Evolutionary conservation across 2,329 filamentous ascomycete species (phyloP), one percentile per base, ranked within the genome.

Genomic region (Botryosphaeria dothidea): DNA sequence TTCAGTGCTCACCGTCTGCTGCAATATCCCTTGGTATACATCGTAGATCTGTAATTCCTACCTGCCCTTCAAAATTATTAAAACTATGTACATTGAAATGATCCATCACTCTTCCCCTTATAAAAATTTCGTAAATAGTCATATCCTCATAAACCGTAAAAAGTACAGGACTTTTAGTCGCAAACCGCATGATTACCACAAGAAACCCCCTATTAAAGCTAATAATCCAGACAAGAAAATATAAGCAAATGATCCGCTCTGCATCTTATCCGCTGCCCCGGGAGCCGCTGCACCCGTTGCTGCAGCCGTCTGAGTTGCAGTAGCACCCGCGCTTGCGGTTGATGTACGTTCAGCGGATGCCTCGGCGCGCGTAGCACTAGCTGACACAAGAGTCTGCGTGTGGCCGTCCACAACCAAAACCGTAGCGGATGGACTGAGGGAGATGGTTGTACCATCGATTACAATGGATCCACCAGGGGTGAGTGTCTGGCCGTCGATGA

Each of bases 401-500:
- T 68, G 56, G n/a, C 67, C 65, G 46, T 67, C 43, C 45, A 65
- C 48, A 11, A 63, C 23, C 29, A 67, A 23, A 1, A 36, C 54
- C 0, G 54, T 52, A 7, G 54, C 56, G 7, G 29, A 46, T 3
- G 70, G 65, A 17, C 69, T 69, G 7, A 78, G 69, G 0, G 71
- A 73, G n/a, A 78, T 71, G 3, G 60, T 54, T 6, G 46, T 43
- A 2, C 36, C 46, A 13, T 43, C 60, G 1, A 78, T 68, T 17
- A 72, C 75, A 31, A 78, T 72, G 1, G 67, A 66, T 9, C 74
- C 73, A 5, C 76, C 77, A 6, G 79, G 74, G 1, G 70, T 68
- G 2, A 81, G 72, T 1, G 78, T 80, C 38, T 78, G 71, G 17
- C 76, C 79, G 15, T 72, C 71, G 15, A 82, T 69, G 15, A 80